Percentiles rank a stretch among this genome's conserved stretches.
Conservation (phyloP, 306 rosid species). For the Prosopis cineraria region DNA sequence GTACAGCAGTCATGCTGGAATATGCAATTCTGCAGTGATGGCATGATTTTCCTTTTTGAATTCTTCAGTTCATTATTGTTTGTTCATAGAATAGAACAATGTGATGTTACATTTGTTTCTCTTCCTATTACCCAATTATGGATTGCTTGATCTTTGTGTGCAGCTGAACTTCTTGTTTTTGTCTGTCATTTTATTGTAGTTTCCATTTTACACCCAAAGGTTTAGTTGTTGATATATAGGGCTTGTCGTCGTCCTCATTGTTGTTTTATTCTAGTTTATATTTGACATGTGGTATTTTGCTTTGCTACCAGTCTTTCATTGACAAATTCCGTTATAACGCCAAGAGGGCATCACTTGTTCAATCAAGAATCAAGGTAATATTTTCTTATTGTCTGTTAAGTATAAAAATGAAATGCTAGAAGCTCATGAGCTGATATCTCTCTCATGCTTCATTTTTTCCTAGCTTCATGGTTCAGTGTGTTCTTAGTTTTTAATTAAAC, state of each 20-base stretch:
- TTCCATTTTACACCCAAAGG: constrained; percentile 40
- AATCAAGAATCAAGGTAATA: constrained; percentile 95
- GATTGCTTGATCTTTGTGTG: background rate
- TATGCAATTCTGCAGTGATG: constrained; percentile 12
- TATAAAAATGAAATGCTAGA: constrained; percentile 30
- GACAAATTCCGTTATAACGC: constrained; percentile 99
- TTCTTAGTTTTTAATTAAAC: constrained; percentile 24
- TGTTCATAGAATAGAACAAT: background rate
- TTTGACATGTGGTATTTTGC: constrained; percentile 40
- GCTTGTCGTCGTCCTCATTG: too few relatives aligned
- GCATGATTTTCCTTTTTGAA: background rate
- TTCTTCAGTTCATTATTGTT: constrained; percentile 4
- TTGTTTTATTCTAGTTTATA: constrained; percentile 33
- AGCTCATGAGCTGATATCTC: background rate
- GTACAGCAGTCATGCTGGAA: background rate
- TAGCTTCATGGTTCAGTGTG: constrained; percentile 21
- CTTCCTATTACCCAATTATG: background rate
- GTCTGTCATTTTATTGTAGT: constrained; percentile 28
- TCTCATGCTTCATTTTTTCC: background rate
- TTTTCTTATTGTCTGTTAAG: constrained; percentile 24
- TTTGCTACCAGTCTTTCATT: constrained; percentile 68
- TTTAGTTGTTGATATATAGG: too few relatives aligned
- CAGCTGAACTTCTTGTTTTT: constrained; percentile 22
- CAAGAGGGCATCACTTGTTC: constrained; percentile 98
- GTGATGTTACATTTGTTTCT: background rate